Evolutionary conservation across 2,329 filamentous ascomycete species (phyloP), one percentile per base, ranked within the genome.

Genomic region (Lithohypha guttulata): DNA sequence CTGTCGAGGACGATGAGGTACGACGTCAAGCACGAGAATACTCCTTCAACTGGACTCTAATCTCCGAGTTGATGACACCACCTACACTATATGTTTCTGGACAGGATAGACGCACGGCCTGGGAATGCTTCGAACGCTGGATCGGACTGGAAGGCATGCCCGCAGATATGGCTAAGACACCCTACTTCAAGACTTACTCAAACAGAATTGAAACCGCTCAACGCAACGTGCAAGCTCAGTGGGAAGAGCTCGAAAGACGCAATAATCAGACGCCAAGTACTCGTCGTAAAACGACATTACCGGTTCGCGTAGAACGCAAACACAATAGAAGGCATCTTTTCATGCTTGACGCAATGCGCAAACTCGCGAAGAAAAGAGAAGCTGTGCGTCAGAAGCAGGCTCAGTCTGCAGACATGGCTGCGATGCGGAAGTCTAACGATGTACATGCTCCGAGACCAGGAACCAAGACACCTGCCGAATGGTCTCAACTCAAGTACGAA

Each of bases 51-150:
- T 98, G 91, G 91, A 93, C 86, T 2, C 69, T 98, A 4, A 94
- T 96, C 39, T 84, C 87, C 1, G 83, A 76, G 51, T 79, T 89
- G 43, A 66, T 96, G 38, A 72, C 77, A 2, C 72, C 81, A 11
- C 77, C 76, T 37, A 93, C 85, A 0, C 58, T 78, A 10, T 93
- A 85, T 54, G 73, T 77, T n/a, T 89, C 87, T 14, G 85, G 84
- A 2, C 78, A 85, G 8, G 89, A 96, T 57, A 75, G 91, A 45
- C 76, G 91, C 33, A 96, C 89, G 2, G 86, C 89, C 0, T 98
- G 91, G 91, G 91, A 98, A 63, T 98, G 91, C 57, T 98, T 98
- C 53, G 91, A 98, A 61, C 76, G 91, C 29, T 98, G 89, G 89
- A 82, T 95, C 39, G 79, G 83, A 50, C 66, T 96, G 9, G 91